Evolutionary conservation across 2,329 filamentous ascomycete species (phyloP).

Genomic region (Alternaria panax): DNA sequence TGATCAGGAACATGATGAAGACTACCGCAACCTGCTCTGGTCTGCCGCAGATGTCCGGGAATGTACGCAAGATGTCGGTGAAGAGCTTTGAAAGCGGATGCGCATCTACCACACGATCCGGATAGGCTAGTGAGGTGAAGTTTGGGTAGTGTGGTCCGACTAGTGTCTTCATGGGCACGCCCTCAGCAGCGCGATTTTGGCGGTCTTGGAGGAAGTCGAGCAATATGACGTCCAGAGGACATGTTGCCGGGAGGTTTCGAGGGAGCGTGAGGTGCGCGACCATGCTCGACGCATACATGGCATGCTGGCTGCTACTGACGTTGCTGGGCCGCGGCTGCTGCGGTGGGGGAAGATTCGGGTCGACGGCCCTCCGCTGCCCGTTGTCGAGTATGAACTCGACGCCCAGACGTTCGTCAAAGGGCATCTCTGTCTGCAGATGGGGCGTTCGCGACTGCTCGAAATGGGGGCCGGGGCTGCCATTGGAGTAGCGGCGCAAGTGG

Average conservation of each 20-base stretch:
- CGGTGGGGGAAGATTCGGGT: constrained; percentile 57
- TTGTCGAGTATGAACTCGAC: constrained; percentile 74
- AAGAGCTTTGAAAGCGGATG: constrained; percentile 86
- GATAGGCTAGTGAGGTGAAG: constrained; percentile 79
- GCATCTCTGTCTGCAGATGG: constrained; percentile 32
- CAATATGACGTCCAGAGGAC: constrained; percentile 79
- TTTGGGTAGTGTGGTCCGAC: constrained; percentile 81
- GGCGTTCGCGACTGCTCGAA: constrained; percentile 52
- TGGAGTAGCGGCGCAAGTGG: constrained; percentile 45
- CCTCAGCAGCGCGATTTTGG: constrained; percentile 69
- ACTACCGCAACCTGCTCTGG: constrained; percentile 84
- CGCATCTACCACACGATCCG: constrained; percentile 65
- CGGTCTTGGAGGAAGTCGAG: constrained; percentile 79
- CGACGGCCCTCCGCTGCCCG: constrained; percentile 52
- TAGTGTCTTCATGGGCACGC: constrained; percentile 69
- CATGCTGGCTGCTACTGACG: constrained; percentile 31
- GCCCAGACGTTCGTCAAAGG: constrained; percentile 67
- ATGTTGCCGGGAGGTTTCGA: constrained; percentile 71
- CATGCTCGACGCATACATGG: constrained; percentile 41
- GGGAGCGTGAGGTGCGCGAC: constrained; percentile 50
- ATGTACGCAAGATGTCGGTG: constrained; percentile 84
- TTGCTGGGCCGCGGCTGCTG: constrained; percentile 29
- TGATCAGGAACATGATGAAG: constrained; percentile 85
- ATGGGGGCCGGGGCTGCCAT: constrained; percentile 49
- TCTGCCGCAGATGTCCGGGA: constrained; percentile 77